Evolutionary conservation across 805 yeast genomes (phyloP), one percentile per base, ranked within the genome.

Genomic region (Brettanomyces nanus): DNA sequence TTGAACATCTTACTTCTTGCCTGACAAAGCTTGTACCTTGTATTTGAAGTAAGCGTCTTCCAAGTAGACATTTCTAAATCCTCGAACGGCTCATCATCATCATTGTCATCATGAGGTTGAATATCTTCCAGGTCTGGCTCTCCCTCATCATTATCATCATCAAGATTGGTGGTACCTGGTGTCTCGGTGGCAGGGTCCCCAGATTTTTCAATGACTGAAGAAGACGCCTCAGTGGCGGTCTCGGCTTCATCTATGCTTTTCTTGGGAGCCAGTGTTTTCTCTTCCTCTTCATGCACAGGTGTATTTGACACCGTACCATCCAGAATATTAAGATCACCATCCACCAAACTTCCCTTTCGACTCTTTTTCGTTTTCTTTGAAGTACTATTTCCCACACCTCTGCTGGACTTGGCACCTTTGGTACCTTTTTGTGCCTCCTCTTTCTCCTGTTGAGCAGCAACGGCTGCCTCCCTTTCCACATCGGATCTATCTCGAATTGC

Each of bases 1-100:
- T 70, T 73, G 52, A 90, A 87, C 33, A 86, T 59, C 3, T 69
- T 73, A 0, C 84, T 69, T 47, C 97, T 70, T 40, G 71, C 69
- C 19, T 75, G 60, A 51, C 95, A 80, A 43, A 84, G 72, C 37
- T 81, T 79, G 13, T 90, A 85, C 40, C 96, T 64, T 0, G 82
- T 72, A 43, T 80, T 80, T 0, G 95, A 83, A 0, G 92, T 86
- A 28, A 80, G 59, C n/a, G 74, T 73, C 48, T 82, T 80, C 97
- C 97, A 89, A 1, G 85, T 75, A 37, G 81, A 81, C 33, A 78
- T 61, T 49, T 87, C 95, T 26, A 83, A 69, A 52, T 85, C 95
- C 21, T 53, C 61, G 3, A 40, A 33, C 18, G 43, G 60, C 21
- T 40, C 53, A 22, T 47, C 44, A 6, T 42, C 39, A 26, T 49